These are phyloP conservation scores for Neocallimastix lanati DNA, from an alignment of 192 early-diverging fungal genomes.

Conservation along the genomic window DNA sequence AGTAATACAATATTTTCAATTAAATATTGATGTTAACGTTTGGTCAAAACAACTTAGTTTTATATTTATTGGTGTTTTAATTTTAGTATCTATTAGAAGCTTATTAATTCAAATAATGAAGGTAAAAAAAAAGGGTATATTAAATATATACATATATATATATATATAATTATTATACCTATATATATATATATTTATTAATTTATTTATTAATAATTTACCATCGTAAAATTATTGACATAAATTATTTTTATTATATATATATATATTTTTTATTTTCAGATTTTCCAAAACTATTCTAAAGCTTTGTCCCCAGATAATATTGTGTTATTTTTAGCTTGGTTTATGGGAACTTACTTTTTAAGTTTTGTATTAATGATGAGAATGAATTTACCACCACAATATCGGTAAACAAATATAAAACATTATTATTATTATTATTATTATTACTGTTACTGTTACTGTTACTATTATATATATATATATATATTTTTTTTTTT, in stretches of 20 bases:
- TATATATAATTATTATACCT: too few species aligned
- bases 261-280: too few species aligned
- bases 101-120: constrained; percentile 67
- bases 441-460: too few species aligned
- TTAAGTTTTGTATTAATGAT: constrained; percentile 81
- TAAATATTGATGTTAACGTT: constrained; percentile 48
- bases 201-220: too few species aligned
- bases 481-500: too few species aligned
- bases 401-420: constrained; percentile 56
- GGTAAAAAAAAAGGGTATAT: constrained; percentile 10
- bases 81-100: constrained; percentile 72
- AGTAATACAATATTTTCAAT: constrained; percentile 24
- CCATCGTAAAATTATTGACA: too few species aligned
- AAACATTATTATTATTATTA: too few species aligned
- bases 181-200: too few species aligned
- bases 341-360: constrained; percentile 87
- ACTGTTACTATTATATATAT: too few species aligned
- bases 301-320: constrained; percentile 52
- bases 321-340: constrained; percentile 59
- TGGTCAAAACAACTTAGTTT: constrained; percentile 89
- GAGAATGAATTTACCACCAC: constrained; percentile 64
- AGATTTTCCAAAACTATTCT: constrained; percentile 54
- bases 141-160: too few species aligned
- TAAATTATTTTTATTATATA: too few species aligned
- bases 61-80: constrained; percentile 75